Evolutionary conservation across 768 basidiomycete species (phyloP).

Genomic region (Naematelia aurantialba): DNA sequence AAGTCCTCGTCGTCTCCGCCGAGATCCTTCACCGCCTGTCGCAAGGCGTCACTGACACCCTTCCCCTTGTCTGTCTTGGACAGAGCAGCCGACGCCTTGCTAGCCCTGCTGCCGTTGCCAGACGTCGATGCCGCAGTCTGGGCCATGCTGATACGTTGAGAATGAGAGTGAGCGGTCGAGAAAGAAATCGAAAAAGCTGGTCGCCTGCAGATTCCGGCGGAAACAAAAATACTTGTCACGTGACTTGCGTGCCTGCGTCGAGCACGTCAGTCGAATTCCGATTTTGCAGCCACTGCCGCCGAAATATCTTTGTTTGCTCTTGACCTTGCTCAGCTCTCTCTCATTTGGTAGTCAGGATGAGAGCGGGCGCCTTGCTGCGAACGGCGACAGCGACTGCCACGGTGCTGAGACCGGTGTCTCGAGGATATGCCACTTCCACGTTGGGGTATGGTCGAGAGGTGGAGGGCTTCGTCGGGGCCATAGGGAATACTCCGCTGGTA

Average conservation of each 20-base stretch:
- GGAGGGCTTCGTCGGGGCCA: constrained; percentile 76
- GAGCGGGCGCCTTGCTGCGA: constrained; percentile 6
- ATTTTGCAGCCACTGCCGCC: background rate
- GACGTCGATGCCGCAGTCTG: too few species aligned
- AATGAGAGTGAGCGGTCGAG: too few species aligned
- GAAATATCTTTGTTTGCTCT: too few species aligned
- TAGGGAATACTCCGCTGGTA: constrained; percentile 92
- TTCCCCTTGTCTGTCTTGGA: constrained; percentile 7
- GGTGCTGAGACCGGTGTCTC: constrained; percentile 23
- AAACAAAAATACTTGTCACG: background rate
- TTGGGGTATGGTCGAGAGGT: constrained; percentile 44
- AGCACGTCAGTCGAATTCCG: background rate
- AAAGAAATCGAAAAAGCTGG: background rate
- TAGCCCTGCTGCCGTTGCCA: too few species aligned
- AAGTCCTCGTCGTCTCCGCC: constrained; percentile 50
- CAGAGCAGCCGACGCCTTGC: background rate
- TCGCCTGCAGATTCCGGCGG: background rate
- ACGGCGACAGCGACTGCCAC: too few species aligned
- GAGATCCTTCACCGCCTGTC: constrained; percentile 44
- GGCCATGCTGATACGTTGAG: too few species aligned
- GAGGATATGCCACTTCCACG: constrained; percentile 35
- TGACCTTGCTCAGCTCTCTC: too few species aligned
- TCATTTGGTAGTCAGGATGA: too few species aligned
- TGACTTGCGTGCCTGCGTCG: background rate
- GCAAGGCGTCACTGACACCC: constrained; percentile 28